phyloP scores from a whole-genome alignment of 192 early-diverging fungal genomes.

The Funneliformis geosporum region DNA sequence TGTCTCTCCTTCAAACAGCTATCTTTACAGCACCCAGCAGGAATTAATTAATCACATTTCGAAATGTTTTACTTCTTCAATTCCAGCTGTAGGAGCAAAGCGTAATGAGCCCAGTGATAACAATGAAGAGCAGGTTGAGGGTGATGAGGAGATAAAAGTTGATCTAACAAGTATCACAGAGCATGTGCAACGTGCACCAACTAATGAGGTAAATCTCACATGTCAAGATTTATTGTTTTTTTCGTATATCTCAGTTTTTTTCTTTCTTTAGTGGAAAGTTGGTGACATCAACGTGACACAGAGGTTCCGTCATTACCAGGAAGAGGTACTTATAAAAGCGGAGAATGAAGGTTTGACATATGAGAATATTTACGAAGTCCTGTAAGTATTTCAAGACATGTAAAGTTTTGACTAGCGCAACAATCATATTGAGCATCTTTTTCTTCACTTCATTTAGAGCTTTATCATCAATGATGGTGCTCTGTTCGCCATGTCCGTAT shows the following conservation, averaged over 20 bases:
- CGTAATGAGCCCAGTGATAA: too few relatives aligned
- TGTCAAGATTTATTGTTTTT: background rate
- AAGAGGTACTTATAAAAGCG: background rate
- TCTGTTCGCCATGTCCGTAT: conserved; percentile 35
- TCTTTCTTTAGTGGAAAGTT: conserved; percentile 20
- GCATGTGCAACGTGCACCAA: conserved; percentile 4
- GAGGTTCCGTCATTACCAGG: conserved; percentile 5
- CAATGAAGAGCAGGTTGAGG: background rate
- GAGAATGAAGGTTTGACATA: background rate
- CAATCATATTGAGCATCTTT: conserved; percentile 20
- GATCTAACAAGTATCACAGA: conserved; percentile 1
- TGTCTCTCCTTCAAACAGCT: too few relatives aligned
- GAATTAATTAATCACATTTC: too few relatives aligned
- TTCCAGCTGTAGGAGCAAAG: too few relatives aligned
- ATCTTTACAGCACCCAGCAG: too few relatives aligned
- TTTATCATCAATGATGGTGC: conserved; percentile 36
- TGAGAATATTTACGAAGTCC: conserved; percentile 13
- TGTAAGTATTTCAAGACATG: conserved; percentile 25
- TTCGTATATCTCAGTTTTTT: conserved; percentile 18
- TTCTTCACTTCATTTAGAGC: conserved; percentile 35
- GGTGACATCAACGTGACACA: background rate
- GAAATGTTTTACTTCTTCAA: too few relatives aligned
- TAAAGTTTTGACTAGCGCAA: background rate
- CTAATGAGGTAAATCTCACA: conserved; percentile 1
- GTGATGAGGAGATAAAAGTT: conserved; percentile 12